Base-by-base conservation (phyloP, 2,329 filamentous ascomycete species). In the Hymenoscyphus fructigenus region DNA sequence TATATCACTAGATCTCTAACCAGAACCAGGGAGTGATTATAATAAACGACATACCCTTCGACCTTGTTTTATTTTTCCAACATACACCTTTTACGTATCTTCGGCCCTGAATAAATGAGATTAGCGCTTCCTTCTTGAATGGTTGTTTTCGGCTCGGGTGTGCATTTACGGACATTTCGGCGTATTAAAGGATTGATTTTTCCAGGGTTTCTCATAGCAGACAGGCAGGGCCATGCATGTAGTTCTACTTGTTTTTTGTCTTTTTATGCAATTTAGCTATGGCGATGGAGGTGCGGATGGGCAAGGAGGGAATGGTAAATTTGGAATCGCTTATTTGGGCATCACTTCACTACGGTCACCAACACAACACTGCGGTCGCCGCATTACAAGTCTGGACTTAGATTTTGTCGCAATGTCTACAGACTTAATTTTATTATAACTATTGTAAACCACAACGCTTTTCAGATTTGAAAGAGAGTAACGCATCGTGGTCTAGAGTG, bases 1-100 rank as follows among this genome's bases (percentile, higher is more conserved):
- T 44, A 38, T 12, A 12, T 6, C 14, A 26, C 26, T 29, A 5
- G 20, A 28, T 20, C 10, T 38, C 26, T 41, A 17, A 57, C 26
- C 53, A 14, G 15, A 5, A 34, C 7, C 29, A 72, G 71, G 69
- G 71, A 70, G 59, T 72, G 41, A 70, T 47, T 4, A 29, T 26
- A 32, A 47, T 53, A 3, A 59, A 59, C 44, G 34, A 28, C 55
- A n/a, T 57, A 55, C 23, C 15, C 7, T 28, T 50, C 38, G 17
- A 15, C 26, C 26, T 47, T 38, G 26, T 47, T 32, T 28, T 38
- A 47, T 38, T 41, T 47, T 23, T 56, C 29, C 44, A 55, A 47
- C 32, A 61, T 59, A 47, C 58, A 32, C 36, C 32, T 4, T 23
- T 50, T 58, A 32, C 60, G 17, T 61, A n/a, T 20, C n/a, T 50